Evolutionary conservation across 108 stramenopile genomes (phyloP), one percentile per base, ranked within the genome.

Genomic region (Seminavis robusta): DNA sequence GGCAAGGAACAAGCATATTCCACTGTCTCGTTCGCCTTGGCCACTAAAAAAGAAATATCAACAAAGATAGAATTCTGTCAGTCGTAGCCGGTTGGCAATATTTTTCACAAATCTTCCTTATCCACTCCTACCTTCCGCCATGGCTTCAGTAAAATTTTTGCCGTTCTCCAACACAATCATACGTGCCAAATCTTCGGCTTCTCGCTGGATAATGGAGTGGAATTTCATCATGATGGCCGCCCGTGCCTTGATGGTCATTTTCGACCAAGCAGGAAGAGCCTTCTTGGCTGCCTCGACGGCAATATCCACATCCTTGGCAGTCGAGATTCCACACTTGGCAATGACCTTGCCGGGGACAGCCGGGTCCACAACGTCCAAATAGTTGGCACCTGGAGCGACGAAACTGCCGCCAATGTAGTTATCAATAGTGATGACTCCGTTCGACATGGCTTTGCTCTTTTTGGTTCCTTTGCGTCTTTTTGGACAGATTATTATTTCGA

Each of bases 21-120:
- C 34, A 98, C 94, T 27, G 98, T 98, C 67, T 98, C 98, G 42
- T 95, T 95, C 3, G 96, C 98, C 65, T 98, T 98, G 62, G 98
- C 95, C 30, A 97, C 92, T 61, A 49, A 19, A 21, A 9, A 4
- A 49, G 47, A 28, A 6, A 52, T 8, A 16, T 32, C 8, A 34
- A 52, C 17, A 23, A 38, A 21, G 21, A 30, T 4, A 52, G 3
- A 29, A 28, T 31, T 27, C 1, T 15, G 13, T 50, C 8, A 8
- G 10, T n/a, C 43, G 17, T 44, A 11, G 7, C n/a, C n/a, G n/a
- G n/a, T n/a, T n/a, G n/a, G n/a, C n/a, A n/a, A n/a, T n/a, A n/a
- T n/a, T n/a, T n/a, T n/a, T 31, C 28, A 20, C 9, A 45, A n/a
- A 10, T 45, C 16, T 8, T 20, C 16, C 17, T 8, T 45, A 15